These are phyloP conservation scores for Colletotrichum sp. DNA, from an alignment of 2,329 filamentous ascomycete genomes.

Conservation along the genomic window DNA sequence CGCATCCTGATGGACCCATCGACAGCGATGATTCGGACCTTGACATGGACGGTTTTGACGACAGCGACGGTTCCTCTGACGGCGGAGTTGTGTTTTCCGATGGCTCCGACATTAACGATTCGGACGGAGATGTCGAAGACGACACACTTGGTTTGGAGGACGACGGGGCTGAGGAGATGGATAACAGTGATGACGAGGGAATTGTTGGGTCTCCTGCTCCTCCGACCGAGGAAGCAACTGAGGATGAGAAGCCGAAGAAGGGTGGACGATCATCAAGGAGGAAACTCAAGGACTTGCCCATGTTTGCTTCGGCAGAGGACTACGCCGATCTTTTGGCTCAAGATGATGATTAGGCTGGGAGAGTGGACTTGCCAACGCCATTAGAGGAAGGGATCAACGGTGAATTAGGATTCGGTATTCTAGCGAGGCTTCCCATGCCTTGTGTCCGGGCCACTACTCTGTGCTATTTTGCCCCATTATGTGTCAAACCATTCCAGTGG, in stretches of 20 bases:
- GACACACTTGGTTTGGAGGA: slow-evolving; percentile 48
- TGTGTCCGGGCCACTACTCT: not conserved
- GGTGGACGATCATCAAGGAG: slow-evolving; percentile 69
- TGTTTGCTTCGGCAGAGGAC: slow-evolving; percentile 91
- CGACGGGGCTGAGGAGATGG: slow-evolving; percentile 31
- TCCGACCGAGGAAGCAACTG: slow-evolving; percentile 22
- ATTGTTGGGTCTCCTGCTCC: not conserved
- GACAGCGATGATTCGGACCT: slow-evolving; percentile 63
- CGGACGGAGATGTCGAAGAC: slow-evolving; percentile 40
- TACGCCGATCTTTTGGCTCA: slow-evolving; percentile 84
- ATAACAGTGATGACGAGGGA: slow-evolving; percentile 9
- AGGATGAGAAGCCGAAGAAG: slow-evolving; percentile 44
- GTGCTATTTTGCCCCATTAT: slow-evolving; percentile 24
- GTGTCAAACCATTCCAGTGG: slow-evolving; percentile 59
- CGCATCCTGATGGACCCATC: slow-evolving; percentile 77
- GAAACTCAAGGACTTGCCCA: slow-evolving; percentile 88
- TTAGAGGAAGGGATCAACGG: not conserved
- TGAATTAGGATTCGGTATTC: not conserved
- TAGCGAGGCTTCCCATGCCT: not conserved
- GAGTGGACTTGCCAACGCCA: not conserved
- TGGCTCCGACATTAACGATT: slow-evolving; percentile 50
- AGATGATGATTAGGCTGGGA: slow-evolving; percentile 60
- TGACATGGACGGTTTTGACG: slow-evolving; percentile 53
- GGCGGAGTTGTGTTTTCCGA: slow-evolving; percentile 28
- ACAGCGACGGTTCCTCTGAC: slow-evolving; percentile 33